phyloP scores from a whole-genome alignment of 495 filamentous ascomycete genomes.

The Tuber melanosporum region DNA sequence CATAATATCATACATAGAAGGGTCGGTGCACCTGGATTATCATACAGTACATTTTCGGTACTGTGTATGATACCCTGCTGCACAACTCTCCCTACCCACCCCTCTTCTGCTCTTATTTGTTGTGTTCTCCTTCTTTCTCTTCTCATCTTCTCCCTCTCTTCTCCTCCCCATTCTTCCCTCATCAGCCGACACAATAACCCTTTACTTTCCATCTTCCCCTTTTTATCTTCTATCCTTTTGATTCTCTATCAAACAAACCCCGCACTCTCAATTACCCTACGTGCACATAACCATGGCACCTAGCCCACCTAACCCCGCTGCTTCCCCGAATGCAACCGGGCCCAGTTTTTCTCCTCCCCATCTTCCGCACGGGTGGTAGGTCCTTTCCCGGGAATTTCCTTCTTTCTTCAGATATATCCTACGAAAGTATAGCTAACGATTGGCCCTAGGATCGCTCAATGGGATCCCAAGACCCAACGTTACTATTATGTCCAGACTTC shows the following conservation, averaged over 20 bases:
- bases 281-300: conserved; percentile 19
- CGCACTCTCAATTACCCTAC: conserved; percentile 22
- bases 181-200: conserved; percentile 5
- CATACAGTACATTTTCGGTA: not conserved
- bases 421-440: conserved; percentile 10
- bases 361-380: conserved; percentile 64
- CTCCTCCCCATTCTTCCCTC: conserved; percentile 7
- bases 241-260: conserved; percentile 31
- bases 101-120: conserved; percentile 27
- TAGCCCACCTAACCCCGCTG: conserved; percentile 40
- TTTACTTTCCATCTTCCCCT: conserved; percentile 9
- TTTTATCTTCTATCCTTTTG: conserved; percentile 1
- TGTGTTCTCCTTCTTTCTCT: conserved; percentile 9
- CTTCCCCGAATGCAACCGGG: conserved; percentile 59
- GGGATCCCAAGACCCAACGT: conserved; percentile 64
- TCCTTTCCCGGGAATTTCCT: conserved; percentile 11
- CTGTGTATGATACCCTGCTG: not conserved
- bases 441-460: conserved; percentile 61
- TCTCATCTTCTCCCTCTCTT: not conserved
- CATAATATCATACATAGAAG: not conserved
- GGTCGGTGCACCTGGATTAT: conserved; percentile 19
- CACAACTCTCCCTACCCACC: conserved; percentile 20
- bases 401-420: not conserved
- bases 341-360: conserved; percentile 63
- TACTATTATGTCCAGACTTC: conserved; percentile 77